Percentiles rank a stretch among this genome's conserved stretches.
Conservation (phyloP, 2,329 filamentous ascomycete species). For the Lecanoromycetidae sp. region DNA sequence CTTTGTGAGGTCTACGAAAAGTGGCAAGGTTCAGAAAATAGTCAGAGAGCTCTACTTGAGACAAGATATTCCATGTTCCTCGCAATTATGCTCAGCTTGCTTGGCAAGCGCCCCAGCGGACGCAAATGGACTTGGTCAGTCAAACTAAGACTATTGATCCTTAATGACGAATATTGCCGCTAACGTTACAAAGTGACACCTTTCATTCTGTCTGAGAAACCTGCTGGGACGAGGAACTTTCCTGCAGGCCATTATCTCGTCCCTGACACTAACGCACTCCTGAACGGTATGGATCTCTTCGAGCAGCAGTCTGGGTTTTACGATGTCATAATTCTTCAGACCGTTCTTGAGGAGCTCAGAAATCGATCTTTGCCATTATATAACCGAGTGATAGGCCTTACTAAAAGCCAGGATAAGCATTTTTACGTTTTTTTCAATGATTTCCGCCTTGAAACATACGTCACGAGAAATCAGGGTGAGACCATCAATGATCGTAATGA, state of each 20-base stretch:
- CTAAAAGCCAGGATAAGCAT: constrained; percentile 90
- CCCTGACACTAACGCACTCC: constrained; percentile 88
- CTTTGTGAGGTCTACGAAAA: constrained; percentile 87
- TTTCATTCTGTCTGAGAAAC: constrained; percentile 79
- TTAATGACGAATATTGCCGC: neutral
- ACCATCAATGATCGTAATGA: constrained; percentile 96
- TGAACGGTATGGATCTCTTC: constrained; percentile 94
- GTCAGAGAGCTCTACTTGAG: constrained; percentile 91
- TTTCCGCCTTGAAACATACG: constrained; percentile 83
- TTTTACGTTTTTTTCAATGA: constrained; percentile 99
- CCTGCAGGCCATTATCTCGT: constrained; percentile 86
- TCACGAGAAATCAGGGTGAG: constrained; percentile 62
- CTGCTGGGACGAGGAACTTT: constrained; percentile 69
- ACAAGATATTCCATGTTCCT: constrained; percentile 95
- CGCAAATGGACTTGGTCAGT: constrained; percentile 62
- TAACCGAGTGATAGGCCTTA: constrained; percentile 79
- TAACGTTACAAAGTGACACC: constrained; percentile 48
- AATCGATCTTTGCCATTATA: constrained; percentile 90
- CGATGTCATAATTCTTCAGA: constrained; percentile 93
- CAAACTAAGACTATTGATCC: constrained; percentile 15
- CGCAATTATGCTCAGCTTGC: constrained; percentile 70
- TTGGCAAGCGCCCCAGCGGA: constrained; percentile 62
- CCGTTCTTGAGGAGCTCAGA: constrained; percentile 88
- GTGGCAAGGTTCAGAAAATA: constrained; percentile 96
- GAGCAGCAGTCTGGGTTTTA: constrained; percentile 86